These are phyloP conservation scores for Eucalyptus erythrocorys DNA, from an alignment of 345 rosid genomes.

Conservation along the genomic window DNA sequence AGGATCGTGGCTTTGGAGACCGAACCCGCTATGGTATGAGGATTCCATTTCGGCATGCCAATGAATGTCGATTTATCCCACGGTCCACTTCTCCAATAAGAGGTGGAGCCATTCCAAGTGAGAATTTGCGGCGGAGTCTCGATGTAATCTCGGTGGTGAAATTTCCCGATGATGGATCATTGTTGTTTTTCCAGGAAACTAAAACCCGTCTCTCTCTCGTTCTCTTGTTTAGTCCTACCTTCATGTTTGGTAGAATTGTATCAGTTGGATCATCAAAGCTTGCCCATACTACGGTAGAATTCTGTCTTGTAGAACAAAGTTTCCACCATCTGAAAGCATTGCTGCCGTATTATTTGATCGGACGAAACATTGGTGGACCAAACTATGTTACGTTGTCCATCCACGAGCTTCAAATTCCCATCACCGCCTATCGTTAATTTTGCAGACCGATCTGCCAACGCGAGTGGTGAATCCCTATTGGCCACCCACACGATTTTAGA, in stretches of 20 bases:
- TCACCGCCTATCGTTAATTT: neutral
- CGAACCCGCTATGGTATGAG: neutral
- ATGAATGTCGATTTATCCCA: neutral
- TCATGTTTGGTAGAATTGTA: conserved; percentile 19
- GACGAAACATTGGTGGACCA: conserved; percentile 13
- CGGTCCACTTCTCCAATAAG: neutral
- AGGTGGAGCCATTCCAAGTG: neutral
- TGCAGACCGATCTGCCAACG: neutral
- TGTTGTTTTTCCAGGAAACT: conserved; percentile 10
- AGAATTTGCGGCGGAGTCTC: conserved; percentile 10
- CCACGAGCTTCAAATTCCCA: conserved; percentile 11
- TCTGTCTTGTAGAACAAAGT: conserved; percentile 4
- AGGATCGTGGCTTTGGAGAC: neutral
- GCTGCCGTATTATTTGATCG: neutral
- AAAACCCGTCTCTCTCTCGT: neutral
- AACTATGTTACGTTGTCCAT: neutral
- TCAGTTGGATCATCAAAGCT: conserved; percentile 32
- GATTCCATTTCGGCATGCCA: neutral
- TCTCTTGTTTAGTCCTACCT: conserved; percentile 5
- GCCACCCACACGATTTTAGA: neutral
- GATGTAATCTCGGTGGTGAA: neutral
- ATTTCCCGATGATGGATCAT: conserved; percentile 19
- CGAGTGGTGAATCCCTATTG: conserved; percentile 3
- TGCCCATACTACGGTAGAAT: conserved; percentile 8
- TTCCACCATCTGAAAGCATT: conserved; percentile 18